Evolutionary conservation across 2,329 filamentous ascomycete species (phyloP).

Genomic region (Penicillium brasilianum): DNA sequence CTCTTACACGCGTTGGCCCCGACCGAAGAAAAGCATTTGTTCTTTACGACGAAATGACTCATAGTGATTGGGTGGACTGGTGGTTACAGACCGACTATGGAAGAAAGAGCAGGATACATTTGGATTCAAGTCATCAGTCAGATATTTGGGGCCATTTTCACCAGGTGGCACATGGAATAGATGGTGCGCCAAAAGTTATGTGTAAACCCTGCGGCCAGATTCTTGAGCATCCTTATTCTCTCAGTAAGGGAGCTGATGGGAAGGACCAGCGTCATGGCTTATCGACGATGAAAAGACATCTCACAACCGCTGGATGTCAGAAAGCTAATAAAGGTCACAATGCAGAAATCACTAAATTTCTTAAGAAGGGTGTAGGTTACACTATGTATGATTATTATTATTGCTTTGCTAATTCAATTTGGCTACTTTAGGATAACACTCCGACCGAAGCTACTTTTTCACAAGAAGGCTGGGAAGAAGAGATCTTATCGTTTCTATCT

Average conservation of each 20-base stretch:
- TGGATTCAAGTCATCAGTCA: slow-evolving; percentile 4
- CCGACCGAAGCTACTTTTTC: background rate
- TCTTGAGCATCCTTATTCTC: slow-evolving; percentile 6
- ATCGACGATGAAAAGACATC: background rate
- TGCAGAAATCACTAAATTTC: no score
- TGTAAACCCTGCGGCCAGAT: slow-evolving; percentile 4
- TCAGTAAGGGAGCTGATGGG: background rate
- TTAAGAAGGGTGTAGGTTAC: no score
- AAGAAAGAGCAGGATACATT: slow-evolving; percentile 14
- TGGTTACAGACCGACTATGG: background rate
- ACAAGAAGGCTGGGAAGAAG: slow-evolving; percentile 7
- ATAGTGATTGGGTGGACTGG: no score
- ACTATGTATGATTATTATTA: background rate
- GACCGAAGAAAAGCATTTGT: background rate
- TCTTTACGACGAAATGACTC: no score
- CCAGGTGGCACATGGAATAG: background rate
- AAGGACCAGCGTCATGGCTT: background rate
- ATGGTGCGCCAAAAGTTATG: slow-evolving; percentile 10
- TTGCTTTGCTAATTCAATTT: background rate
- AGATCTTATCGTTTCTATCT: slow-evolving; percentile 10
- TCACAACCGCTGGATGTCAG: background rate
- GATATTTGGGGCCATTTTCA: slow-evolving; percentile 3
- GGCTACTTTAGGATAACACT: background rate
- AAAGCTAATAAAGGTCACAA: no score
- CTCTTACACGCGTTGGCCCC: background rate